Base-by-base conservation (phyloP, 805 yeast genomes). In the Lachancea cidri region DNA sequence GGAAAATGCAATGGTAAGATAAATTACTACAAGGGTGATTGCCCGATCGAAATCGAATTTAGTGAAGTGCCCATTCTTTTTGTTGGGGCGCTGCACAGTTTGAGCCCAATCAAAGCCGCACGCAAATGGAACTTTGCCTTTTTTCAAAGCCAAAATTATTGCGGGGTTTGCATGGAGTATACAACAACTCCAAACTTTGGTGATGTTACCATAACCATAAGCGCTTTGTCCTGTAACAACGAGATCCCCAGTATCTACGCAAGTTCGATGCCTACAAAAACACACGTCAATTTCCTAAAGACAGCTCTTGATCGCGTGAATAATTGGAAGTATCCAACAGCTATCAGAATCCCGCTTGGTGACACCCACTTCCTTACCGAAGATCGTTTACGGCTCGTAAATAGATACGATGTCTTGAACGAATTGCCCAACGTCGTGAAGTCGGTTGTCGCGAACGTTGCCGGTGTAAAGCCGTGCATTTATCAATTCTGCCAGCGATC, bases 81-180 rank as follows among this genome's bases (percentile, higher is more conserved):
- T 54, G 87, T 86, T 38, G 83, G 82, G 83, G 95, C 95, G 1
- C 70, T 86, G 48, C 95, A 87, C 66, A 95, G 94, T 45, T 80
- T 87, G 86, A 80, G 84, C 62, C 96, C 95, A 13, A 93, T 85
- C 65, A 95, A 86, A 61, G 93, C 94, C 13, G 95, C 95, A 38
- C 79, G 85, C 45, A 64, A 81, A 14, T 86, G 96, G 95, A 87
- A 86, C 66, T 87, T 87, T 60, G 64, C 83, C 50, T 79, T 82
- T 64, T 87, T 82, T 71, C 89, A 82, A 61, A 79, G 86, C 29
- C 71, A 71, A 22, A 67, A 73, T 39, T 70, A 70, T 53, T 70
- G 85, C n/a, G 83, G 81, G 3, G 74, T 84, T 11, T 76, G 80
- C 50, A 86, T 86, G 93, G 95, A 87, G 62, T 86, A 81, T 69